A percentile compares a stretch with the other conserved stretches of the same genome.
These are phyloP conservation scores for Penicillium tannophilum DNA, from an alignment of 495 filamentous ascomycete genomes.

Conservation along the genomic window DNA sequence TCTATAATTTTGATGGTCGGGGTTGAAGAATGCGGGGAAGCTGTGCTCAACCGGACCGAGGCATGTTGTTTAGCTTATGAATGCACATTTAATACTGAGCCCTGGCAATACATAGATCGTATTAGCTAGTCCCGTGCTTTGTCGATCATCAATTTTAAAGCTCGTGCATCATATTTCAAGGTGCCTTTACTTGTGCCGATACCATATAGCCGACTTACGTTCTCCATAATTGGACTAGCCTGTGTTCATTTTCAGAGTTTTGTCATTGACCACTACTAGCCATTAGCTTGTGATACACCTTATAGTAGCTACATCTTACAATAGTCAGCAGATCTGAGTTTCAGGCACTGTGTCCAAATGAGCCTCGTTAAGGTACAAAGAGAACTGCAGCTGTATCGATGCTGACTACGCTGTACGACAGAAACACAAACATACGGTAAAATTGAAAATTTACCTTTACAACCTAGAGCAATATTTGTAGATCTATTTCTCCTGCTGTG, in stretches of 20 bases:
- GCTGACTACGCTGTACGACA: too few species aligned
- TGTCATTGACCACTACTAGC: not conserved
- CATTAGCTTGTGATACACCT: not conserved
- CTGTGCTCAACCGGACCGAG: constrained; percentile 6
- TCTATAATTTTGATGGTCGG: not conserved
- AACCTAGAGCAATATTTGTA: too few species aligned
- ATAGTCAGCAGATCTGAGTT: too few species aligned
- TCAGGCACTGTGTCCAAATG: too few species aligned
- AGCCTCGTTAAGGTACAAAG: too few species aligned
- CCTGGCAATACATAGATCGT: not conserved
- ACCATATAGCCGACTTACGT: constrained; percentile 1
- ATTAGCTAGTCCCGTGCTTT: not conserved
- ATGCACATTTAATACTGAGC: not conserved
- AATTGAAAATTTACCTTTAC: too few species aligned
- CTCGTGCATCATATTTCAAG: not conserved
- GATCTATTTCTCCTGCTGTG: not conserved
- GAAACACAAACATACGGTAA: too few species aligned
- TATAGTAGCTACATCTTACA: too few species aligned
- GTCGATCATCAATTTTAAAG: not conserved
- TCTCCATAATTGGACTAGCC: not conserved
- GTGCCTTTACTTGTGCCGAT: not conserved
- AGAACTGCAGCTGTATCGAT: too few species aligned
- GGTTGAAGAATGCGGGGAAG: constrained; percentile 11
- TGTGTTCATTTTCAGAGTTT: not conserved
- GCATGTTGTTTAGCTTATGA: constrained; percentile 1